Evolutionary conservation across 1,139 yeast genomes (phyloP), one percentile per base, ranked within the genome.

Genomic region (Eremothecium coryli): DNA sequence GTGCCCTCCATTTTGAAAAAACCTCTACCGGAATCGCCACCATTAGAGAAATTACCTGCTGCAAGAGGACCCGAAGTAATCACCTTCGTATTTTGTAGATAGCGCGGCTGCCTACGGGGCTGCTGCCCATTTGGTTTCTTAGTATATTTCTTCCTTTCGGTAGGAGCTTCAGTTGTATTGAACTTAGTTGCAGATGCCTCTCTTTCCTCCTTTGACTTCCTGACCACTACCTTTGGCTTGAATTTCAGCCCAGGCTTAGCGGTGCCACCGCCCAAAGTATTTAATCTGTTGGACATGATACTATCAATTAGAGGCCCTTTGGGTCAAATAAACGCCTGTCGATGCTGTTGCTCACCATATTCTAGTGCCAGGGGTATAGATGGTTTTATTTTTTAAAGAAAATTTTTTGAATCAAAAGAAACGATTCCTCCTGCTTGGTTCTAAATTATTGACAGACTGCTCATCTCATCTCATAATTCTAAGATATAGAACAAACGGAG

Each of bases 181-280:
- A 71, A 61, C 41, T 67, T 66, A 1, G 86, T 84, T 0, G 86
- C 86, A 25, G 75, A 73, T 29, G 79, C 76, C 18, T 76, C 93
- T 54, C 95, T 65, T 50, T 84, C 95, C 49, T 82, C 90, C 46
- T 82, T 79, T 14, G 85, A 64, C 53, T 84, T 74, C 58, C 96
- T 66, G 2, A 82, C 84, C 26, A 85, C 94, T 2, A 68, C 78
- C 55, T 85, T 85, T 1, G 95, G 95, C 52, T 77, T 73, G 58
- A 85, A 85, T 56, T 79, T 76, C 35, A 72, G 64, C 18, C 68
- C 65, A 14, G 75, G 73, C 48, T 71, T 75, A n/a, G 62, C 4
- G 7, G 10, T 27, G 22, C 21, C 14, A 9, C 30, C 30, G n/a
- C 30, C 30, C 22, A 27, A 27, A 4, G 30, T 16, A 17, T 27